These are phyloP conservation scores for Aspergillus phoenicis DNA, from an alignment of 2,329 filamentous ascomycete species.

Conservation along the genomic window DNA sequence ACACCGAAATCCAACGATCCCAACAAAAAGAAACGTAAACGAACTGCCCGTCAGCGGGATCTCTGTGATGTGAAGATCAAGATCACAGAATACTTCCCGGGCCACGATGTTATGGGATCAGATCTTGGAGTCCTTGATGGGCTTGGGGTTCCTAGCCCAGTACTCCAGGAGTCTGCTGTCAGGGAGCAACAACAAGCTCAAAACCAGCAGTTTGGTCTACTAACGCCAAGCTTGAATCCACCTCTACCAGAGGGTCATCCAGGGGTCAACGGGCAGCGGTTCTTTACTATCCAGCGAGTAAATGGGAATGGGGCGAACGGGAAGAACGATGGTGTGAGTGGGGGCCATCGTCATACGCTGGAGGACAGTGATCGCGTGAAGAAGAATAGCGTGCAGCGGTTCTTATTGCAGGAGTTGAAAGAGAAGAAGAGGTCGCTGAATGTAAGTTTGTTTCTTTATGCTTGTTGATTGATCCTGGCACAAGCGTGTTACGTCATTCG, in stretches of 20 bases:
- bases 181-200: neutral
- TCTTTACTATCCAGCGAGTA: slow-evolving; percentile 75
- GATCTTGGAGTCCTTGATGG: slow-evolving; percentile 28
- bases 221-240: slow-evolving; percentile 44
- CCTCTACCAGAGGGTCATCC: slow-evolving; percentile 49
- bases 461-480: neutral
- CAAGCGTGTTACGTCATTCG: slow-evolving; percentile 19
- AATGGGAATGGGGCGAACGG: slow-evolving; percentile 76
- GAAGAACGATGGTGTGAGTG: slow-evolving; percentile 68
- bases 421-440: slow-evolving; percentile 61
- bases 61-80: slow-evolving; percentile 88
- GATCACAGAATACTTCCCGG: slow-evolving; percentile 76
- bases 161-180: neutral
- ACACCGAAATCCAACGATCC: slow-evolving; percentile 79
- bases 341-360: slow-evolving; percentile 73
- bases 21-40: slow-evolving; percentile 79
- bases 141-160: slow-evolving; percentile 22
- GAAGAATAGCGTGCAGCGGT: slow-evolving; percentile 74
- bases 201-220: slow-evolving; percentile 45
- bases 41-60: slow-evolving; percentile 72
- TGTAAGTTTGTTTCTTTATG: slow-evolving; percentile 45
- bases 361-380: slow-evolving; percentile 77
- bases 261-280: slow-evolving; percentile 56
- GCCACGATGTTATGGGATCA: slow-evolving; percentile 33
- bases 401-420: slow-evolving; percentile 65